Conservation (phyloP, 768 basidiomycete genomes). For the Asterophora lycoperdoides region DNA sequence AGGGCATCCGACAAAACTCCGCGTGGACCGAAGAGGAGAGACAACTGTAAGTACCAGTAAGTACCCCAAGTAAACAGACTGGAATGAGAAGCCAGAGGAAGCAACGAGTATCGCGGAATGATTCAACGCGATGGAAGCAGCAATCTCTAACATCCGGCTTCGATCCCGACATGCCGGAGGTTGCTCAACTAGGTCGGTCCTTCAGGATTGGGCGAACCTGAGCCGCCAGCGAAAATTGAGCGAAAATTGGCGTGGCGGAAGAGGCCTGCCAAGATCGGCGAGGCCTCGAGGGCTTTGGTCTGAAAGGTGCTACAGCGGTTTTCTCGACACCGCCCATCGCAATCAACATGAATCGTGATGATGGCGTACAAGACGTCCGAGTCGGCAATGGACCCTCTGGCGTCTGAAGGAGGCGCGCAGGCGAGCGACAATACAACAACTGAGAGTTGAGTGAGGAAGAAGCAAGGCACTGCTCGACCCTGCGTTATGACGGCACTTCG, state of each 20-base stretch:
- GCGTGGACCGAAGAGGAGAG: slow-evolving; percentile 12
- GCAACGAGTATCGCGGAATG: slow-evolving; percentile 18
- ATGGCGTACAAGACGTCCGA: neutral
- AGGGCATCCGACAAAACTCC: neutral
- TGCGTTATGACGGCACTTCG: neutral
- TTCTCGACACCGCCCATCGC: no score
- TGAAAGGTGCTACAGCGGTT: no score
- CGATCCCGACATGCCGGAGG: slow-evolving; percentile 12
- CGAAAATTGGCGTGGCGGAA: neutral
- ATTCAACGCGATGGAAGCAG: slow-evolving; percentile 8
- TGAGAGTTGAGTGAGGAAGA: no score
- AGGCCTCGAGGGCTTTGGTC: no score
- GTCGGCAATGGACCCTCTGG: neutral
- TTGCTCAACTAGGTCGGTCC: neutral
- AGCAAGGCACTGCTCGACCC: neutral
- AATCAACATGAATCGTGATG: no score
- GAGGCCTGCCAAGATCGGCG: neutral
- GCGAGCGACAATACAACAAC: neutral
- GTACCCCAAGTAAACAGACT: slow-evolving; percentile 3
- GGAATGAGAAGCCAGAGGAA: slow-evolving; percentile 14
- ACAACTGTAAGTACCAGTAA: no score
- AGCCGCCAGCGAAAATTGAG: neutral
- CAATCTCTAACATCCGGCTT: slow-evolving; percentile 12
- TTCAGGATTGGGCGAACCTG: slow-evolving; percentile 1
- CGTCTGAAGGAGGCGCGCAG: neutral